These are phyloP conservation scores for Hypoxylon sp. DNA, from an alignment of 2,329 filamentous ascomycete genomes.

Conservation along the genomic window DNA sequence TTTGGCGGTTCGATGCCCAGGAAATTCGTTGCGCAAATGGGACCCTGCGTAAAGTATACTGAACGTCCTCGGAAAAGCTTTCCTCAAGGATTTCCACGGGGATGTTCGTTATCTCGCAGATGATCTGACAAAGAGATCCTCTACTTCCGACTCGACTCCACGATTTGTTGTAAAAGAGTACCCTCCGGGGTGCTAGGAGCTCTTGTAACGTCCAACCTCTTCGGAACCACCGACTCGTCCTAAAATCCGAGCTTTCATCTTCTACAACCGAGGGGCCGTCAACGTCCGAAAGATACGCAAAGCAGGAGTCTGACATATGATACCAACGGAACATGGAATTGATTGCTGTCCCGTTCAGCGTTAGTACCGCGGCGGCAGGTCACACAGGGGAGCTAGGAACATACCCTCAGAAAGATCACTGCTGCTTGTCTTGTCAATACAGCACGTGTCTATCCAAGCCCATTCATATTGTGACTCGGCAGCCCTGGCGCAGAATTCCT, in stretches of 20 bases:
- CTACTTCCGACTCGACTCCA: constrained; percentile 13
- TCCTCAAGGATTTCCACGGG: neutral
- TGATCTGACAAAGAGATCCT: neutral
- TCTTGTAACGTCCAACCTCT: constrained; percentile 20
- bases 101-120: constrained; percentile 5
- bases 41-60: neutral
- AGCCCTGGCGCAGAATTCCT: neutral
- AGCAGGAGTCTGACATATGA: neutral
- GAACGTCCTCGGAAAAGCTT: no score
- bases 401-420: constrained; percentile 1
- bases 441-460: constrained; percentile 17
- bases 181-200: constrained; percentile 6
- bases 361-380: no score
- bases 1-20: constrained; percentile 14
- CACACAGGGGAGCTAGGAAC: neutral
- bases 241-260: neutral
- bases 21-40: constrained; percentile 18
- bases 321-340: constrained; percentile 32
- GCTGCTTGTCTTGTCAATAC: constrained; percentile 11
- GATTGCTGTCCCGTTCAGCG: constrained; percentile 11
- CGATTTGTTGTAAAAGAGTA: constrained; percentile 9
- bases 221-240: constrained; percentile 16
- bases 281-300: constrained; percentile 22
- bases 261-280: neutral
- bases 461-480: neutral